Conservation (phyloP, 371 early-diverging fungal genomes). For the Lichtheimia ramosa region DNA sequence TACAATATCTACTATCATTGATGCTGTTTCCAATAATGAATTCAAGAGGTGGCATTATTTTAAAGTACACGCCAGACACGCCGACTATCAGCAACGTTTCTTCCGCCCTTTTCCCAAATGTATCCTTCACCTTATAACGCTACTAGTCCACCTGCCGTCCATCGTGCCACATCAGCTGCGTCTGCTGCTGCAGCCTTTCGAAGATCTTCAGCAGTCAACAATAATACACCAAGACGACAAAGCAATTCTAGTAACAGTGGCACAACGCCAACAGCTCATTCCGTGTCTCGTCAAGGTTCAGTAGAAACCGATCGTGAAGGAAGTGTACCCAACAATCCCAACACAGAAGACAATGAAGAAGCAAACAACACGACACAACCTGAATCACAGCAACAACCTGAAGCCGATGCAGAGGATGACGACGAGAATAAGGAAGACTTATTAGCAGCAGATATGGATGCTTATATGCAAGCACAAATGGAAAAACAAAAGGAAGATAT, state of each 20-base stretch:
- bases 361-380: slow-evolving; percentile 11
- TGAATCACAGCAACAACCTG: slow-evolving; percentile 20
- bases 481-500: slow-evolving; percentile 52
- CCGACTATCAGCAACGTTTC: no score
- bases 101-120: neutral
- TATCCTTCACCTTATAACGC: slow-evolving; percentile 32
- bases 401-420: slow-evolving; percentile 37
- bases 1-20: no score
- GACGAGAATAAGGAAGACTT: slow-evolving; percentile 48
- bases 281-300: slow-evolving; percentile 41
- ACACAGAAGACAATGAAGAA: slow-evolving; percentile 13
- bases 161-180: slow-evolving; percentile 38
- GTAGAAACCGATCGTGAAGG: slow-evolving; percentile 46
- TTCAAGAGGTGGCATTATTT: neutral
- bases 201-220: slow-evolving; percentile 12
- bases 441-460: slow-evolving; percentile 39
- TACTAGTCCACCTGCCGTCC: slow-evolving; percentile 22
- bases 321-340: slow-evolving; percentile 12
- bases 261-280: slow-evolving; percentile 11
- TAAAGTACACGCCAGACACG: no score
- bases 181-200: slow-evolving; percentile 43
- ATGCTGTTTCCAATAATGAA: neutral
- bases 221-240: slow-evolving; percentile 13
- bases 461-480: slow-evolving; percentile 47
- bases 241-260: slow-evolving; percentile 22